Evolutionary conservation across 768 basidiomycete species (phyloP).

Genomic region (Lenzites betulinus): DNA sequence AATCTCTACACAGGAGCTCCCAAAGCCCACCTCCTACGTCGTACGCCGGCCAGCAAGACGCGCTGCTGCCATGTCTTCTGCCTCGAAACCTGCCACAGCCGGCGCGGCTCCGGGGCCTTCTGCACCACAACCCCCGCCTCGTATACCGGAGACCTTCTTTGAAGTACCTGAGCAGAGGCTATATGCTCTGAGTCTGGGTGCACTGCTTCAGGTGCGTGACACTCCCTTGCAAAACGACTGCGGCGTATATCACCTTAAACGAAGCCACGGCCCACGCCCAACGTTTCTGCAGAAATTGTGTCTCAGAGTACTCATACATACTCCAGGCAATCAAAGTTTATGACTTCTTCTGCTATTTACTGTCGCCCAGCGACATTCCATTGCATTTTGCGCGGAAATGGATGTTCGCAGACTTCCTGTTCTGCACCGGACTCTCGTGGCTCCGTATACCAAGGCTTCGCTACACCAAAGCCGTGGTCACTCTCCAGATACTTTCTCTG

Average conservation of each 20-base stretch:
- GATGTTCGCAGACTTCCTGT: constrained; percentile 69
- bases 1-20: background rate
- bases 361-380: constrained; percentile 47
- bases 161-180: constrained; percentile 80
- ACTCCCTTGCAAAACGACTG: background rate
- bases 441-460: constrained; percentile 75
- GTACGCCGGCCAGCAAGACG: background rate
- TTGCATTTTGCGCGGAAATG: constrained; percentile 60
- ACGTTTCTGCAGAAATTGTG: background rate
- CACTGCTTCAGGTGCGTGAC: constrained; percentile 72
- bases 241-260: background rate
- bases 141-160: constrained; percentile 73
- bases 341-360: constrained; percentile 61
- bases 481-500: constrained; percentile 60
- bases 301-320: background rate
- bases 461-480: constrained; percentile 63
- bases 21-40: background rate
- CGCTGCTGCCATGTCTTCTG: constrained; percentile 20
- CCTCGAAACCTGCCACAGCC: constrained; percentile 12
- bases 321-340: constrained; percentile 72
- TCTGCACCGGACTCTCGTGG: constrained; percentile 55
- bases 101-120: constrained; percentile 10
- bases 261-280: too few relatives aligned
- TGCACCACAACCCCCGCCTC: constrained; percentile 37
- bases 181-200: constrained; percentile 74